phyloP scores from a whole-genome alignment of 2,329 filamentous ascomycete genomes.

The Leptographium wingfieldii region DNA sequence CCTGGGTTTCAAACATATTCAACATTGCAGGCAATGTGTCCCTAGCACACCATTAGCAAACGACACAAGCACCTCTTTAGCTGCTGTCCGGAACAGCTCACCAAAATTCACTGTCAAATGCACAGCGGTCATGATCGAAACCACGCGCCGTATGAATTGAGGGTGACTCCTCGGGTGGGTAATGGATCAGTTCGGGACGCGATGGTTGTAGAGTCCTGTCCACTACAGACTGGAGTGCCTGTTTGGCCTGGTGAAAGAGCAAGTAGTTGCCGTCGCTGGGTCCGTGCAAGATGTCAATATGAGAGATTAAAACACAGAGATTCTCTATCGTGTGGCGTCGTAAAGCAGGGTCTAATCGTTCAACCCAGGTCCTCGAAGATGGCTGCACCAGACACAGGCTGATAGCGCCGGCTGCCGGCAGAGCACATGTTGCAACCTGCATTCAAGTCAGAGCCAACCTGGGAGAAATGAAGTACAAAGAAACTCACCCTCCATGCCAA shows the following conservation, averaged over 20 bases:
- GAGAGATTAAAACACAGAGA: slow-evolving; percentile 3
- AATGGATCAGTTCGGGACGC: background rate
- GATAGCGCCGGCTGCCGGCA: slow-evolving; percentile 4
- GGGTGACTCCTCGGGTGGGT: background rate
- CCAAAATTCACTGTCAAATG: background rate
- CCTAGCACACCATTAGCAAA: background rate
- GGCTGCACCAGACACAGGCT: slow-evolving; percentile 2
- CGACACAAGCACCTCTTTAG: background rate
- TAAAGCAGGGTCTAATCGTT: background rate
- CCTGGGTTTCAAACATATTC: background rate
- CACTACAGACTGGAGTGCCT: background rate
- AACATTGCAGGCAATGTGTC: background rate
- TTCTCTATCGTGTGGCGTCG: slow-evolving; percentile 1
- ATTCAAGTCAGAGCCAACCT: background rate
- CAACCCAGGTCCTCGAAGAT: background rate
- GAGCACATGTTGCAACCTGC: slow-evolving; percentile 1
- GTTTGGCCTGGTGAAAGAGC: slow-evolving; percentile 5
- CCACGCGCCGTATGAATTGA: background rate
- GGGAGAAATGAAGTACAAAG: background rate
- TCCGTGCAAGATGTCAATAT: slow-evolving; percentile 6
- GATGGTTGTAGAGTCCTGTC: background rate
- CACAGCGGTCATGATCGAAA: background rate
- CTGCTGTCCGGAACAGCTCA: background rate
- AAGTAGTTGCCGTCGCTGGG: slow-evolving; percentile 6
- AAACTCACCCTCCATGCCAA: slow-evolving; percentile 2